Evolutionary conservation across 2,329 filamentous ascomycete species (phyloP).

Genomic region (Nigrograna mackinnonii): DNA sequence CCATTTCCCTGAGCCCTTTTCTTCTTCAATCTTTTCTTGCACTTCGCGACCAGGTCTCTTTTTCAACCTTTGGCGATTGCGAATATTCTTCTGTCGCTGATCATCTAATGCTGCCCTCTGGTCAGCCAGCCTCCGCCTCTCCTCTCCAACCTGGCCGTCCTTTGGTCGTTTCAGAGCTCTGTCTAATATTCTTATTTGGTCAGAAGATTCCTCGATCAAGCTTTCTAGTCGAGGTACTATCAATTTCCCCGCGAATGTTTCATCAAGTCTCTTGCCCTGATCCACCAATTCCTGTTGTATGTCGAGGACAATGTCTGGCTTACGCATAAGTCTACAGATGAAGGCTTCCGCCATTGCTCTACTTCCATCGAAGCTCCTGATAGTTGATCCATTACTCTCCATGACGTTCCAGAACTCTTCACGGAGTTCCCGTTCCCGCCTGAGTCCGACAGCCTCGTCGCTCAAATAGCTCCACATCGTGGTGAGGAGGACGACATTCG

Average conservation of each 20-base stretch:
- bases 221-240: no score
- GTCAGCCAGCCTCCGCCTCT: no score
- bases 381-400: conserved; percentile 6
- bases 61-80: no score
- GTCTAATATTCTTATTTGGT: no score
- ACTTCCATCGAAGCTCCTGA: conserved; percentile 9
- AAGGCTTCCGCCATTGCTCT: conserved; percentile 3
- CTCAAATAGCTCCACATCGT: conserved; percentile 40
- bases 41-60: conserved; percentile 1
- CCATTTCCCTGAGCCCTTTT: conserved; percentile 4
- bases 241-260: conserved; percentile 23
- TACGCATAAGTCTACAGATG: conserved; percentile 4
- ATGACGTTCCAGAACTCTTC: conserved; percentile 11
- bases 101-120: no score
- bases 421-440: conserved; percentile 1
- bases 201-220: no score
- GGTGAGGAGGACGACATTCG: conserved; percentile 46
- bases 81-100: no score
- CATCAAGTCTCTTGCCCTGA: conserved; percentile 12
- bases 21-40: conserved; percentile 4
- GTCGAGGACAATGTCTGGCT: conserved; percentile 10
- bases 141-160: no score
- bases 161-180: no score
- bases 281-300: conserved; percentile 24
- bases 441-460: not conserved